These are phyloP conservation scores for Stephanodiscus minutulus DNA, from an alignment of 108 stramenopile genomes.

Conservation along the genomic window DNA sequence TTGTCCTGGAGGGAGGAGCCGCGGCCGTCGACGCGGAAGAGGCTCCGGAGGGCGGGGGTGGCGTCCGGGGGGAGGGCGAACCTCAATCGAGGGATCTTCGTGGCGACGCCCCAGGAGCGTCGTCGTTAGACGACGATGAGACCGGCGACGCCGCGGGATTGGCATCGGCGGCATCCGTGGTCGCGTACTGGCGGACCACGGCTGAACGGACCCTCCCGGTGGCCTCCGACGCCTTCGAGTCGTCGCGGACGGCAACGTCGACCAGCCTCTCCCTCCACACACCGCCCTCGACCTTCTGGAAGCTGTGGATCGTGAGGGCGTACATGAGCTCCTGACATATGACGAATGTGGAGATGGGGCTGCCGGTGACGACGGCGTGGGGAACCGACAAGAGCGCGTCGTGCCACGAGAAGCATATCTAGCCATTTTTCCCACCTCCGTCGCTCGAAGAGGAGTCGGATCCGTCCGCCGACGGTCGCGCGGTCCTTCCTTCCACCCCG, in stretches of 20 bases:
- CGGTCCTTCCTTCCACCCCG: background rate
- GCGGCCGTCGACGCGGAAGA: slow-evolving; percentile 53
- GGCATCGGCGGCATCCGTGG: slow-evolving; percentile 3
- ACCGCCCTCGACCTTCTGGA: slow-evolving; percentile 85
- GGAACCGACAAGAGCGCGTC: slow-evolving; percentile 63
- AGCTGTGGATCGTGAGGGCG: slow-evolving; percentile 93
- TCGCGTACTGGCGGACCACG: slow-evolving; percentile 29
- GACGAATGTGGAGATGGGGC: slow-evolving; percentile 59
- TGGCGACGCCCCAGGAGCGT: background rate
- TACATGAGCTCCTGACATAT: slow-evolving; percentile 96
- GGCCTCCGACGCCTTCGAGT: slow-evolving; percentile 33
- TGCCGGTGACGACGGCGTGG: slow-evolving; percentile 40
- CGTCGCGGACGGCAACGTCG: slow-evolving; percentile 74
- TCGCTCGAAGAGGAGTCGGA: background rate
- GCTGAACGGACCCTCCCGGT: slow-evolving; percentile 23
- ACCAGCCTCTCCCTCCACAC: slow-evolving; percentile 95
- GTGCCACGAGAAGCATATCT: slow-evolving; percentile 77
- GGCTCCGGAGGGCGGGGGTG: slow-evolving; percentile 78
- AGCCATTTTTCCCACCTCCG: background rate
- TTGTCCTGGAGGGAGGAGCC: slow-evolving; percentile 42
- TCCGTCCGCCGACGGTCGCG: background rate
- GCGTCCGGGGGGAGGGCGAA: slow-evolving; percentile 78
- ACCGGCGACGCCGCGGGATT: background rate
- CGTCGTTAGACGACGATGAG: background rate
- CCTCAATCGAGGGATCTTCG: slow-evolving; percentile 70